Base-by-base conservation (phyloP, 2,329 filamentous ascomycete species). In the Aspergillus versicolor region DNA sequence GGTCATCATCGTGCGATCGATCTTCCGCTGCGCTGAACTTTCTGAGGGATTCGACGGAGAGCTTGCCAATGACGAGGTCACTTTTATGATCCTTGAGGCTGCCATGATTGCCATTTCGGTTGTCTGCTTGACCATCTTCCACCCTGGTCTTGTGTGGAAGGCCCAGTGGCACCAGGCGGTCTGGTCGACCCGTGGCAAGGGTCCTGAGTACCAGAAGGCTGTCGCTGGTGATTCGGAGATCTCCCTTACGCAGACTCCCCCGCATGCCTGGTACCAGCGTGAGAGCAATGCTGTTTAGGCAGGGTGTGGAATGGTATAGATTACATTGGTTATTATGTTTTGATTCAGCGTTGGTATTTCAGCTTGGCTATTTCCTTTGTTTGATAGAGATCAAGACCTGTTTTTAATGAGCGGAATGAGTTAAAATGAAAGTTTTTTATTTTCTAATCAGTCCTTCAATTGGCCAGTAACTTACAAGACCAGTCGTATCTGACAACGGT, bases 81-180 rank as follows among this genome's bases (percentile, higher is more conserved):
- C 79, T 2, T 84, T 83, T 62, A 79, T 84, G 68, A 65, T 80
- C 4, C 70, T 84, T 1, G 82, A 84, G 60, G 81, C 81, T n/a
- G 75, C 76, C 3, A 83, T 83, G 79, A 79, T 84, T 50, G 71
- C 72, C 3, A 65, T 82, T 12, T 76, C 81, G 2, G 71, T 74
- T n/a, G 55, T 77, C 4, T 68, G 65, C 1, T 66, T 83, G 57
- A 83, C 79, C 1, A 60, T 73, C 1, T 75, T 80, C 48, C 81
- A 84, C 62, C 82, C 82, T 0, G 77, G 76, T 12, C 32, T 44
- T 6, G 52, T 56, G 4, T 61, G 52, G 48, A 58, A 51, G 41
- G 45, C 32, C 15, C 56, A 58, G 22, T 61, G 58, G 58, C n/a
- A 19, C 5, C 19, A 58, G 17, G 56, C 58, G 2, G 53, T 58